Evolutionary conservation across 2,329 filamentous ascomycete species (phyloP).

Genomic region (Paecilomyces formosus): DNA sequence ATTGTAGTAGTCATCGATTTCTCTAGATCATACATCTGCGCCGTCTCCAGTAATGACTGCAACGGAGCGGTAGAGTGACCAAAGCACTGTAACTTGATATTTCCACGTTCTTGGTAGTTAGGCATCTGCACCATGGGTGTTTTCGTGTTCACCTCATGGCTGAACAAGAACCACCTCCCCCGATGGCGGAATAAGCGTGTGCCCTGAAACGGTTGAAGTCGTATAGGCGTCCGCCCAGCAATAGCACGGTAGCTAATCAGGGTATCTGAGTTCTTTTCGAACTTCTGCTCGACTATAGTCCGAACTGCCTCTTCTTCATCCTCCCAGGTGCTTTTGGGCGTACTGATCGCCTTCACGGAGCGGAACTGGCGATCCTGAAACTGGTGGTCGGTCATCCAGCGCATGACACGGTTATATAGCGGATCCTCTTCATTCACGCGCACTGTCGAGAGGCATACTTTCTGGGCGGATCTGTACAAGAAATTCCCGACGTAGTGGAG

Average conservation of each 20-base stretch:
- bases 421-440: conserved; percentile 50
- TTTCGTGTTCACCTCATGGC: background rate
- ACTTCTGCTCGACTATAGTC: conserved; percentile 1
- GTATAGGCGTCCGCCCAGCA: conserved; percentile 8
- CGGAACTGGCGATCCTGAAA: conserved; percentile 43
- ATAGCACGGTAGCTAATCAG: conserved; percentile 8
- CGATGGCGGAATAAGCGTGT: conserved; percentile 10
- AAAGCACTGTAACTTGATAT: conserved; percentile 10
- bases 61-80: conserved; percentile 8
- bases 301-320: conserved; percentile 29
- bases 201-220: conserved; percentile 16
- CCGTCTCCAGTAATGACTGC: conserved; percentile 29
- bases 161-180: conserved; percentile 9
- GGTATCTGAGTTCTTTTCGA: conserved; percentile 5
- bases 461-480: conserved; percentile 6
- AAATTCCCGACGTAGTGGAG: background rate
- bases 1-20: conserved; percentile 39
- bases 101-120: conserved; percentile 1
- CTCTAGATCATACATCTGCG: conserved; percentile 46
- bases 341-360: conserved; percentile 49
- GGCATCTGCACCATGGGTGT: conserved; percentile 1
- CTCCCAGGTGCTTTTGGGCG: conserved; percentile 49
- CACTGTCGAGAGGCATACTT: conserved; percentile 21
- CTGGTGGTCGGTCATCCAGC: conserved; percentile 50
- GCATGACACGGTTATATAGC: conserved; percentile 53